Conservation (phyloP, 352 stramenopile species). For the Thraustochytrium striatum region DNA sequence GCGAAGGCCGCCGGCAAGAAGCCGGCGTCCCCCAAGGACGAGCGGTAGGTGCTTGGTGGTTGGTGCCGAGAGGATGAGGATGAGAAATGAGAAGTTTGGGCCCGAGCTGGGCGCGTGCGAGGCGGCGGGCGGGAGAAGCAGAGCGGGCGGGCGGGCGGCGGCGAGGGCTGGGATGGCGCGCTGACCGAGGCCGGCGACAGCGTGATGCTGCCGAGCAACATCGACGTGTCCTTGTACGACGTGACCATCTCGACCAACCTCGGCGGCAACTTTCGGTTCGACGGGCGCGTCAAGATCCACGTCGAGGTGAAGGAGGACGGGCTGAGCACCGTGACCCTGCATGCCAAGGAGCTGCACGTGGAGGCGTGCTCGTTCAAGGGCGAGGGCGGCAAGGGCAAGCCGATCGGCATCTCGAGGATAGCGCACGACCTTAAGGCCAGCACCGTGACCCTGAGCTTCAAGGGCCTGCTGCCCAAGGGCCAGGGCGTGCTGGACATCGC, state of each 20-base stretch:
- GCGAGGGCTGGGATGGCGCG: neutral
- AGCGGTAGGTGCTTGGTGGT: too few species aligned
- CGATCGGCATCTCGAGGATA: neutral
- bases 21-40: too few species aligned
- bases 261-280: constrained; percentile 31
- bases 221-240: constrained; percentile 27
- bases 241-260: constrained; percentile 48
- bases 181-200: neutral
- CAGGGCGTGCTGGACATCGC: constrained; percentile 5
- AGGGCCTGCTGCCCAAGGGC: constrained; percentile 11
- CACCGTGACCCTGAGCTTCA: constrained; percentile 30
- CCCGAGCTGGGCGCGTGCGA: too few species aligned
- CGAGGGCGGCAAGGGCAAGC: neutral
- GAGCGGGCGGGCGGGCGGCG: too few species aligned
- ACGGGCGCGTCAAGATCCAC: neutral
- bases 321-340: neutral
- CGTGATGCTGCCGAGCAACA: neutral
- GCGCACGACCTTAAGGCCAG: constrained; percentile 20
- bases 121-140: too few species aligned
- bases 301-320: neutral
- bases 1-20: too few species aligned
- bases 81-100: too few species aligned
- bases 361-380: constrained; percentile 1
- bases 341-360: constrained; percentile 35
- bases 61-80: too few species aligned